These are phyloP conservation scores for Elongisporangium anandrum DNA, from an alignment of 352 stramenopile species.

Conservation along the genomic window DNA sequence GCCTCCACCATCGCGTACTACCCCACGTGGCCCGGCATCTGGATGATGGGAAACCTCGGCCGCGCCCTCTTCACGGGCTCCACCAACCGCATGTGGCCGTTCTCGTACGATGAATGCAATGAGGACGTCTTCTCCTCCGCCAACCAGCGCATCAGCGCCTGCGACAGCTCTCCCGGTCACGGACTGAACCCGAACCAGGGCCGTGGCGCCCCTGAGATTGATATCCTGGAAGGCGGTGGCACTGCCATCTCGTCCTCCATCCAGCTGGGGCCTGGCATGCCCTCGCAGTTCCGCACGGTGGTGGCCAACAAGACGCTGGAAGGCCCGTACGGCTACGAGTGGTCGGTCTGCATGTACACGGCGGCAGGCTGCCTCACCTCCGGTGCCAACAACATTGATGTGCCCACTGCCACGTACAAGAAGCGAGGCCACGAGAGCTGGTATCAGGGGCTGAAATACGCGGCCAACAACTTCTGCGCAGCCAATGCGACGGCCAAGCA, in stretches of 20 bases:
- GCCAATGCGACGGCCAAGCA: constrained; percentile 17
- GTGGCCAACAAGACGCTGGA: constrained; percentile 16
- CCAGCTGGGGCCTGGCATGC: constrained; percentile 65
- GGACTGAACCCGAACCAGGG: constrained; percentile 82
- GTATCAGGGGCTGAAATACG: constrained; percentile 60
- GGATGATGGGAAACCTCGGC: constrained; percentile 93
- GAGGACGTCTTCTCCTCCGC: constrained; percentile 13
- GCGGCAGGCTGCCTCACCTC: constrained; percentile 24
- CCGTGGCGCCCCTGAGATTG: constrained; percentile 91
- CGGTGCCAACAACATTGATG: constrained; percentile 45
- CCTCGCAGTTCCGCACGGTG: constrained; percentile 28
- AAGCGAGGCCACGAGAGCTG: constrained; percentile 31
- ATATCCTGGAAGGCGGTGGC: constrained; percentile 85
- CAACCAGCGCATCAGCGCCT: constrained; percentile 73
- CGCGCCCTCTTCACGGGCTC: constrained; percentile 89
- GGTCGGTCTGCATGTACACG: constrained; percentile 29
- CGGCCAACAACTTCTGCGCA: constrained; percentile 35
- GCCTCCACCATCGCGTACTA: constrained; percentile 34
- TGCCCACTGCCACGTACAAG: constrained; percentile 32
- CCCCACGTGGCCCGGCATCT: constrained; percentile 90
- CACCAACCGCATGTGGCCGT: constrained; percentile 93
- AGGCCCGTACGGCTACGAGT: constrained; percentile 15
- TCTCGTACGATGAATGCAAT: constrained; percentile 90
- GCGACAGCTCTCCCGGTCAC: constrained; percentile 84
- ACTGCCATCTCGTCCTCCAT: constrained; percentile 76